Evolutionary conservation across 768 basidiomycete species (phyloP).

Genomic region (Collybiopsis luxurians): DNA sequence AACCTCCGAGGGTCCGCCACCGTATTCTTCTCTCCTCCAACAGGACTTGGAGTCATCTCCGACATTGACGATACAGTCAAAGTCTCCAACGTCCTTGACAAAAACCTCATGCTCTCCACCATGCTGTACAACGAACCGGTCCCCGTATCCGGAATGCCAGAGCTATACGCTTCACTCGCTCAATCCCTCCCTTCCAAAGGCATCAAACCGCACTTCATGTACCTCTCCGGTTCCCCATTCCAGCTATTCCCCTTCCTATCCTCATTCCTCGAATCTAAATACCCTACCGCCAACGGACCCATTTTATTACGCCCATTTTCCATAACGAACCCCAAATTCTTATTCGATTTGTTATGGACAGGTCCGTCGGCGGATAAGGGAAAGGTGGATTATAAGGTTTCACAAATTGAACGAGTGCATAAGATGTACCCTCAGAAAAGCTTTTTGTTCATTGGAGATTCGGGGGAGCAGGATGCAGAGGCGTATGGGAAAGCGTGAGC

Average conservation of each 20-base stretch:
- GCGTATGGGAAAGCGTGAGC: slow-evolving; percentile 41
- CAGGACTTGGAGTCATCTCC: slow-evolving; percentile 8
- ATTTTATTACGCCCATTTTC: slow-evolving; percentile 37
- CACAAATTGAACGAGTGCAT: slow-evolving; percentile 35
- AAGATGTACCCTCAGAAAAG: slow-evolving; percentile 42
- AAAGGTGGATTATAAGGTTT: slow-evolving; percentile 32
- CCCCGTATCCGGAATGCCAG: slow-evolving; percentile 42
- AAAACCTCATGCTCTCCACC: slow-evolving; percentile 26
- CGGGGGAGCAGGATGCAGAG: slow-evolving; percentile 44
- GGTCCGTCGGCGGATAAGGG: slow-evolving; percentile 4
- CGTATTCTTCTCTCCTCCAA: not conserved
- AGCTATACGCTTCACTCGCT: slow-evolving; percentile 34
- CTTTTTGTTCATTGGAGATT: slow-evolving; percentile 41
- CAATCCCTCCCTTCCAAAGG: slow-evolving; percentile 23
- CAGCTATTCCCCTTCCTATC: slow-evolving; percentile 43
- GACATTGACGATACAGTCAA: slow-evolving; percentile 46
- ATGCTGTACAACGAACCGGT: slow-evolving; percentile 36
- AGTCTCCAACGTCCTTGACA: slow-evolving; percentile 36
- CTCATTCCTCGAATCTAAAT: slow-evolving; percentile 33
- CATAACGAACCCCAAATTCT: slow-evolving; percentile 23
- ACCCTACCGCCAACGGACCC: slow-evolving; percentile 33
- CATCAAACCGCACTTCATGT: slow-evolving; percentile 33
- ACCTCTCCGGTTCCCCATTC: slow-evolving; percentile 39
- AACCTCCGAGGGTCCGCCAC: not conserved
- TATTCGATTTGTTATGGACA: slow-evolving; percentile 24